Evolutionary conservation across 2,329 filamentous ascomycete genomes (phyloP), one percentile per base, ranked within the genome.

Genomic region (Penicillium vulpinum): DNA sequence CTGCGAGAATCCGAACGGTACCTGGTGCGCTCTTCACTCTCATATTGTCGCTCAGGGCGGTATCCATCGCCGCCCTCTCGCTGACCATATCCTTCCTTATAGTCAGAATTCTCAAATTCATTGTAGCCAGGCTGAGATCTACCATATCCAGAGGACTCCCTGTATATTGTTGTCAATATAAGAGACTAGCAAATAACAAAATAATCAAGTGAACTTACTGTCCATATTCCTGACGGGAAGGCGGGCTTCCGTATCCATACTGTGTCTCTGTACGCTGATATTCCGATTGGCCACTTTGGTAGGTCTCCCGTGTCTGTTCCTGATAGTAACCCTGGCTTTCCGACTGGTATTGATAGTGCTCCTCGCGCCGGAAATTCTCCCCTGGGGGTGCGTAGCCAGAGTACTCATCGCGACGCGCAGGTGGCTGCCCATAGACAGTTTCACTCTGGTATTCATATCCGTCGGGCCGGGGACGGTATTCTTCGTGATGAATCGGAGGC

Each of bases 1-100:
- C 59, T 61, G 16, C 63, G 61, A 47, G 67, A 69, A 24, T 55
- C 57, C 36, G 68, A 69, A 15, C 50, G 49, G 47, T 49, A 26
- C 15, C 64, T 62, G 18, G 64, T 59, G 38, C 65, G 62, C 46
- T 66, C 58, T 41, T 66, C 64, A 46, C 64, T 50, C 38, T 56
- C 65, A 56, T 62, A 58, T 29, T 54, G 61, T 46, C 62, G 54
- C 43, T 71, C 66, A 18, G 51, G 58, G 33, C 53, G 48, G 51
- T 66, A 66, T 18, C 63, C 64, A 50, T 61, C 59, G 21, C 60
- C 62, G 11, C 57, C 52, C n/a, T 66, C 60, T 44, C 63, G 57
- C 28, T 63, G 52, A 16, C 57, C 58, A 46, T 62, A 61, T 43
- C 60, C 56, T 26, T 64, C 64, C 35, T 59, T 56, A 55, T 62